phyloP scores from a whole-genome alignment of 164 flowering plant genomes.

The Echeveria elegans region DNA sequence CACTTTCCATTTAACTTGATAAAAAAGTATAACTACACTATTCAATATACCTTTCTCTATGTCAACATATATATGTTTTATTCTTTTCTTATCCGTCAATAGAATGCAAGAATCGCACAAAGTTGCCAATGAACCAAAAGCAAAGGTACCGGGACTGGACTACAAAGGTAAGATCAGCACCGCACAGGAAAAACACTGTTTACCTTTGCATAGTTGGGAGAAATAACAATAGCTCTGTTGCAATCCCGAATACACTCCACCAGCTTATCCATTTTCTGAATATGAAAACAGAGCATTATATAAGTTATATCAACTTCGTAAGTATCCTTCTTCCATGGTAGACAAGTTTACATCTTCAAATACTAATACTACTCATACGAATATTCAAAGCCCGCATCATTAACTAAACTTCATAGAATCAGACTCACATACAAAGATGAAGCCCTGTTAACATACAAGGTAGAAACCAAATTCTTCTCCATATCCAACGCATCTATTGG shows the following conservation, averaged over 20 bases:
- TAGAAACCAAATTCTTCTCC: conserved; percentile 45
- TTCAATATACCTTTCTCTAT: not conserved
- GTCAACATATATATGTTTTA: not conserved
- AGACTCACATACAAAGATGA: conserved; percentile 55
- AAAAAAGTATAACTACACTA: no score
- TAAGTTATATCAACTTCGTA: no score
- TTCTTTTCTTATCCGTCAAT: not conserved
- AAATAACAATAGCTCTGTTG: conserved; percentile 52
- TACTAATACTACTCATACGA: not conserved
- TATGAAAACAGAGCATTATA: not conserved
- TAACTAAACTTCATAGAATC: not conserved
- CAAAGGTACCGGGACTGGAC: not conserved
- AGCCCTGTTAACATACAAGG: conserved; percentile 64
- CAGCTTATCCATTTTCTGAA: conserved; percentile 54
- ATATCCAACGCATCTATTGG: conserved; percentile 40
- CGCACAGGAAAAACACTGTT: not conserved
- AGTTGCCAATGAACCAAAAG: not conserved
- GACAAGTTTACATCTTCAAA: not conserved
- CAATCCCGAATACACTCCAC: conserved; percentile 63
- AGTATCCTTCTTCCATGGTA: conserved; percentile 1
- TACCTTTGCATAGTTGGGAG: conserved; percentile 70
- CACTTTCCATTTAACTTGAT: no score
- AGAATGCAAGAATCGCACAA: not conserved
- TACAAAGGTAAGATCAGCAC: not conserved
- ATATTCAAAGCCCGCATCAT: not conserved